Conservation (phyloP, 2,329 filamentous ascomycete species). For the Pseudocercospora cruenta region DNA sequence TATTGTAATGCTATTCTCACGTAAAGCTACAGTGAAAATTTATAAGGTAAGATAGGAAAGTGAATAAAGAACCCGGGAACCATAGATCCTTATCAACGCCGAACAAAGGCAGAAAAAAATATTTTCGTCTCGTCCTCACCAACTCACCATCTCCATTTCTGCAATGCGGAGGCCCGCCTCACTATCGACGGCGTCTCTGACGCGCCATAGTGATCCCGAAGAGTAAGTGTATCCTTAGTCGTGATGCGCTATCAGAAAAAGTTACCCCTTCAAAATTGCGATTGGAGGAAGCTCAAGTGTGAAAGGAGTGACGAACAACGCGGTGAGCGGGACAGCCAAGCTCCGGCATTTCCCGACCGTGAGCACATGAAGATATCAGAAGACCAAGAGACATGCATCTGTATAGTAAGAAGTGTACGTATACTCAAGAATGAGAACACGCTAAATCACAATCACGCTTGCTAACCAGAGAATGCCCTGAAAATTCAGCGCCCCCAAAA, state of each 20-base stretch:
- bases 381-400: neutral
- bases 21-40: neutral
- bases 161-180: constrained; percentile 1
- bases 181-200: constrained; percentile 6
- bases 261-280: constrained; percentile 25
- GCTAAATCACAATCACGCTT: constrained; percentile 8
- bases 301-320: constrained; percentile 1
- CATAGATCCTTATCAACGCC: constrained; percentile 22
- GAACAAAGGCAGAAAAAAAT: constrained; percentile 19
- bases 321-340: neutral
- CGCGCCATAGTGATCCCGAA: constrained; percentile 21
- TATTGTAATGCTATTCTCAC: neutral
- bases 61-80: constrained; percentile 2
- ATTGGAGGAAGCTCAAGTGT: constrained; percentile 2
- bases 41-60: neutral
- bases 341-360: neutral
- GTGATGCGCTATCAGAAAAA: constrained; percentile 15
- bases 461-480: constrained; percentile 7
- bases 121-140: constrained; percentile 17
- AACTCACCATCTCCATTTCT: constrained; percentile 12
- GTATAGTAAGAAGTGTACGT: constrained; percentile 3
- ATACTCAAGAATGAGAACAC: neutral
- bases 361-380: constrained; percentile 1
- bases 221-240: constrained; percentile 21
- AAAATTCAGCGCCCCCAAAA: constrained; percentile 6